Evolutionary conservation across 108 stramenopile genomes (phyloP), one percentile per base, ranked within the genome.

Genomic region (Chaetoceros muelleri): DNA sequence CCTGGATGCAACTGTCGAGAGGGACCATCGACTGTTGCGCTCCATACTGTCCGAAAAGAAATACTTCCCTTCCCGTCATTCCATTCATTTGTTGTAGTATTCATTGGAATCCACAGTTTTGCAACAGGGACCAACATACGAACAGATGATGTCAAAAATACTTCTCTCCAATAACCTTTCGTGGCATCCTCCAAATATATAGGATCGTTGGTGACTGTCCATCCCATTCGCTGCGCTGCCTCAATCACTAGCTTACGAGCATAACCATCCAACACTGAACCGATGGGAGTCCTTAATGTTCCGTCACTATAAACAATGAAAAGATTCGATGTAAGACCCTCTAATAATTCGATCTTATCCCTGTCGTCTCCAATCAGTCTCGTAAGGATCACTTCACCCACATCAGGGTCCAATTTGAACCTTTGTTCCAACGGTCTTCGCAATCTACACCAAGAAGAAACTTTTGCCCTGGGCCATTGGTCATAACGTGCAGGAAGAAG

Each of bases 321-420:
- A 8, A 89, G 44, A 51, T 89, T 89, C 25, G 82, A 78, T 10
- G 78, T 89, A 1, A 89, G 71, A 10, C 87, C 87, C 58, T 89
- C 87, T 28, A 89, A 60, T 40, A 89, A 48, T 62, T 82, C 75
- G 1, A 85, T 34, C 2, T 73, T 52, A 25, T 58, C 57, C 40
- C 65, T 58, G 29, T 66, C 65, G 49, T 27, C 30, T 18, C 48
- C 57, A 51, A 24, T 26, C 55, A 44, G 19, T 52, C 63, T 30
- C 10, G 72, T 46, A 17, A 75, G 74, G 18, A 79, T 30, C 21
- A 75, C 70, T 59, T 75, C 73, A 27, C 67, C 73, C n/a, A 76
- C 48, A 47, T 65, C 59, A 5, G 53, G 51, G 5, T 40, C 34
- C 0, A 44, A 44, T 66, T 78, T 87, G 71, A 69, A 84, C 25